Base-by-base conservation (phyloP, 306 rosid genomes). In the Canavalia ensiformis region DNA sequence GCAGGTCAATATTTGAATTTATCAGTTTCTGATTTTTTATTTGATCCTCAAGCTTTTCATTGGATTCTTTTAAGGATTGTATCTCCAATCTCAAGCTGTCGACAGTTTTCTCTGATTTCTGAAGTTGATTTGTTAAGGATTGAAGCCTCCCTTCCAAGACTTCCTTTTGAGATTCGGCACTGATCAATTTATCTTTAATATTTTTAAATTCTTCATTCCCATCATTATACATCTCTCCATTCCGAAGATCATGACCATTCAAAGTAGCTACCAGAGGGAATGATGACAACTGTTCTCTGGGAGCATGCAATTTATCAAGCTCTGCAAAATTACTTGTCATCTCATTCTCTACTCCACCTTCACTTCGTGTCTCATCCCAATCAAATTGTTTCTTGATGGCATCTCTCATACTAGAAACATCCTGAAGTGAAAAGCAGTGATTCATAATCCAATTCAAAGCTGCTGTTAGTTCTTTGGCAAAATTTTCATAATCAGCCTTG, bases 391-490 rank as follows among this genome's bases (percentile, higher is more conserved):
- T 94, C 84, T 88, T 94, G 46, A 94, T 90, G 62, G 88, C 91
- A 73, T 92, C 92, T 84, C 78, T 92, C 94, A 92, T 91, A 83
- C 90, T 86, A 9, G 98, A 94, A 91, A 92, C 97, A 85, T 92
- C 98, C 85, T 92, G 97, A 62, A 91, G 92, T 11, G 97, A 92
- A 86, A 92, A 91, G 84, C 97, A 94, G 88, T 94, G 97, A 75
- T 92, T 94, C 81, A 94, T 76, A 59, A 91, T 90, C 98, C 98
- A 94, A 77, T 94, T 97, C 92, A 94, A 78, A 68, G 98, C 87
- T 30, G 75, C 57, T 56, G 90, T 90, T 34, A 94, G 59, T 67
- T 85, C 94, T 69, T 57, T 66, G 1, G 85, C 64, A 81, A 94
- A 90, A 13, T 74, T 87, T 45, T 78, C 89, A 76, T 85, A 75